Percentiles rank a stretch among this genome's conserved stretches.
Conservation (phyloP, 1,139 yeast species). For the Lodderomyces parapsilosis region DNA sequence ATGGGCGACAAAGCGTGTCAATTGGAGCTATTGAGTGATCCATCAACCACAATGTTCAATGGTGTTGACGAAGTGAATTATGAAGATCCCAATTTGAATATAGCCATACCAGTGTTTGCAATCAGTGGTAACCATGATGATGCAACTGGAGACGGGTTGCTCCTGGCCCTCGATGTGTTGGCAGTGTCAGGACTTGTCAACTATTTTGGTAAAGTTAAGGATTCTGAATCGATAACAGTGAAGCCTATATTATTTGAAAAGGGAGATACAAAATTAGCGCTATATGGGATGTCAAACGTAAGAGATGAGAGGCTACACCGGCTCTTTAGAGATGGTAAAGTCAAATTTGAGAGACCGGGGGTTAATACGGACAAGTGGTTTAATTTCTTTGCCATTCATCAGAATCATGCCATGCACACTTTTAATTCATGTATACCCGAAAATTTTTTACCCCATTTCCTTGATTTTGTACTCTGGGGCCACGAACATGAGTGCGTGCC, state of each 20-base stretch:
- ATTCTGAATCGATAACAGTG: conserved; percentile 71
- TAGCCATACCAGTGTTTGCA: conserved; percentile 90
- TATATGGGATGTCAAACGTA: conserved; percentile 86
- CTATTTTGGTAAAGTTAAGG: conserved; percentile 82
- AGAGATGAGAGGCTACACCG: conserved; percentile 86
- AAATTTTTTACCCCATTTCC: conserved; percentile 71
- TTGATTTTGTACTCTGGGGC: conserved; percentile 91
- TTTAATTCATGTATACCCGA: conserved; percentile 85
- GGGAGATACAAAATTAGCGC: conserved; percentile 77
- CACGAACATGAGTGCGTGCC: conserved; percentile 96
- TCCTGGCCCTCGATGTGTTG: conserved; percentile 87
- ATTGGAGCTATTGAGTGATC: conserved; percentile 80
- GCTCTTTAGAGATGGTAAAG: conserved; percentile 77
- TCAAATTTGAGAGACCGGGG: conserved; percentile 73
- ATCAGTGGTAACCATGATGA: conserved; percentile 98
- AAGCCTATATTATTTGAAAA: conserved; percentile 82
- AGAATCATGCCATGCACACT: conserved; percentile 79
- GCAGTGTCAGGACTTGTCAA: conserved; percentile 82
- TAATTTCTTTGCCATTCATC: conserved; percentile 87
- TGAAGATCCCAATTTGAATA: conserved; percentile 86
- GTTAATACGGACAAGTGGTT: conserved; percentile 69
- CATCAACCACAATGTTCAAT: conserved; percentile 55
- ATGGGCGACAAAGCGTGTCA: conserved; percentile 90
- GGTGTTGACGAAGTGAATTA: conserved; percentile 74
- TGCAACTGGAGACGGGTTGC: conserved; percentile 82